phyloP scores from a whole-genome alignment of 257 asterid species.

The Avicennia marina region DNA sequence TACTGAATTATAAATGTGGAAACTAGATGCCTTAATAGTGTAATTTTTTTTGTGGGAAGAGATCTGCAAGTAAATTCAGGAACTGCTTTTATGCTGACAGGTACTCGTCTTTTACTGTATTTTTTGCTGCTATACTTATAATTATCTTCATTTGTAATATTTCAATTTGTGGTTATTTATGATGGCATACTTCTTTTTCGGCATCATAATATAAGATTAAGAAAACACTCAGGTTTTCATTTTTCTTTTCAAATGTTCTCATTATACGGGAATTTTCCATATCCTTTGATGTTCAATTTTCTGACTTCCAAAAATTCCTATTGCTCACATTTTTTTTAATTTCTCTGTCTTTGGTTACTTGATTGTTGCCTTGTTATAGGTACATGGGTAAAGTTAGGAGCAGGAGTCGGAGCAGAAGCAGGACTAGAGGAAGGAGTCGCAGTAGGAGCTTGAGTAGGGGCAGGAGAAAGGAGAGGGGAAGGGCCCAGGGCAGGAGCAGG shows the following conservation, averaged over 20 bases:
- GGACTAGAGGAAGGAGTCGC: slow-evolving; percentile 49
- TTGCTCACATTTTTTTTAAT: not conserved
- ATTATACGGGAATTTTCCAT: not conserved
- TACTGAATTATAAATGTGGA: not conserved
- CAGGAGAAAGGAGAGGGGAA: slow-evolving; percentile 27
- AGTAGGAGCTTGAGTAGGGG: slow-evolving; percentile 41
- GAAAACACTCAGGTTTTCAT: not conserved
- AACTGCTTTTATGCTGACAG: slow-evolving; percentile 10
- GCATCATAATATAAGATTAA: slow-evolving; percentile 8
- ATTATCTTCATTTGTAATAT: slow-evolving; percentile 1
- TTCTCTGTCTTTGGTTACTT: not conserved
- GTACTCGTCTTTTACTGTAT: not conserved
- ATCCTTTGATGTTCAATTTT: not conserved
- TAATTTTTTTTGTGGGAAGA: not conserved
- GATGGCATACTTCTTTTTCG: too few relatives aligned
- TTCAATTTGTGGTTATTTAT: too few relatives aligned
- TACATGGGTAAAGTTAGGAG: slow-evolving; percentile 54
- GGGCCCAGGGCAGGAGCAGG: slow-evolving; percentile 46
- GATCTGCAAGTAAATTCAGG: not conserved
- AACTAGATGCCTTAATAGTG: slow-evolving; percentile 9
- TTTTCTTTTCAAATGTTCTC: slow-evolving; percentile 11
- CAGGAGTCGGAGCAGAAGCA: slow-evolving; percentile 57
- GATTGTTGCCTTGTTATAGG: slow-evolving; percentile 31
- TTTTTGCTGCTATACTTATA: slow-evolving; percentile 3
- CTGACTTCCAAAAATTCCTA: not conserved